phyloP scores from a whole-genome alignment of 768 basidiomycete species.

The Hericium rajendrae region DNA sequence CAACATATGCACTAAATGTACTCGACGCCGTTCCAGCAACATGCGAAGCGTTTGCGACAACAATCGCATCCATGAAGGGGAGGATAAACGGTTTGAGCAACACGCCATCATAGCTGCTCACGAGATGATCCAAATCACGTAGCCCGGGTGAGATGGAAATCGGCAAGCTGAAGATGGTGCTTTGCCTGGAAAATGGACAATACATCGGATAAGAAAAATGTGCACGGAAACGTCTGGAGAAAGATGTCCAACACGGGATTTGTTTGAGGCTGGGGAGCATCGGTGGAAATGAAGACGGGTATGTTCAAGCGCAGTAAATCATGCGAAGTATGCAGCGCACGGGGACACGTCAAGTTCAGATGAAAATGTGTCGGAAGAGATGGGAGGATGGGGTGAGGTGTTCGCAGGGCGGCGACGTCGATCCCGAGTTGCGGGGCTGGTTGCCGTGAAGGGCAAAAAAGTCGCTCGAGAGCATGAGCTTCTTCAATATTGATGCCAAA shows the following conservation, averaged over 20 bases:
- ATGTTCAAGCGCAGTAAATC: constrained; percentile 36
- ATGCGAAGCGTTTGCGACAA: constrained; percentile 45
- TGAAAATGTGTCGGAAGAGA: constrained; percentile 14
- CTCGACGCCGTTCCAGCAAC: constrained; percentile 66
- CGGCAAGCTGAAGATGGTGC: background rate
- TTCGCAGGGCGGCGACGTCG: constrained; percentile 11
- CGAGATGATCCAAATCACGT: constrained; percentile 11
- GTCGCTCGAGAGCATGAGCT: constrained; percentile 4
- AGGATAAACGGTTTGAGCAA: constrained; percentile 36
- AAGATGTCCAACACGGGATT: constrained; percentile 39
- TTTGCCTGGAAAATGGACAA: background rate
- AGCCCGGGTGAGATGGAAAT: background rate
- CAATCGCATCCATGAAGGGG: constrained; percentile 64
- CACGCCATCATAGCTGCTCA: constrained; percentile 39
- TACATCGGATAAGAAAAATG: constrained; percentile 50
- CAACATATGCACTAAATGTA: constrained; percentile 65
- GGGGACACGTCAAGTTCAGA: constrained; percentile 27
- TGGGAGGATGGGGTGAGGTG: constrained; percentile 21
- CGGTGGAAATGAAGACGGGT: constrained; percentile 61
- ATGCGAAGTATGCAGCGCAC: constrained; percentile 25
- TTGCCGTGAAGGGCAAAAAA: background rate
- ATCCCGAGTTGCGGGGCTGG: constrained; percentile 11
- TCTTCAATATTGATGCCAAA: constrained; percentile 19
- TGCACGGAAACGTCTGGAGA: constrained; percentile 50
- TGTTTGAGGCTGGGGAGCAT: constrained; percentile 30